Percentiles rank a stretch among this genome's conserved stretches.
phyloP scores from a whole-genome alignment of 306 rosid species.

The Vicia faba region DNA sequence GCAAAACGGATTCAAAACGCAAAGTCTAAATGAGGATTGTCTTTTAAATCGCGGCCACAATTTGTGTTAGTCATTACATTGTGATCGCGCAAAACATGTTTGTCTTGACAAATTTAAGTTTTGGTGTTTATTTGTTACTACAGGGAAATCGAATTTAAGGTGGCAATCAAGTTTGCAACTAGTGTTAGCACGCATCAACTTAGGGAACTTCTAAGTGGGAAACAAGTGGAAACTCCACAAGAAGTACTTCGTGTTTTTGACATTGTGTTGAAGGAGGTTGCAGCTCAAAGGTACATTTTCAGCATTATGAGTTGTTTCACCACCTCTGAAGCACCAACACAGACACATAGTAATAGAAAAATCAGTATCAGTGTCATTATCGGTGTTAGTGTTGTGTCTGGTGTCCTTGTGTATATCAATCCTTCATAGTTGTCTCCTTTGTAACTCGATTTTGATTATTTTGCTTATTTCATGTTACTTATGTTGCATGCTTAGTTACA shows the following conservation, averaged over 20 bases:
- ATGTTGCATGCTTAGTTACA: constrained; percentile 35
- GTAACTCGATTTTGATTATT: not conserved
- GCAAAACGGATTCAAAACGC: not conserved
- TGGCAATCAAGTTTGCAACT: constrained; percentile 43
- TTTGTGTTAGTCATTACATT: not conserved
- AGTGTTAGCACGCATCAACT: constrained; percentile 49
- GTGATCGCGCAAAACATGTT: not conserved
- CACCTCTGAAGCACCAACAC: too few species aligned
- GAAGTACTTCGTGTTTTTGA: constrained; percentile 49
- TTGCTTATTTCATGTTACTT: constrained; percentile 2
- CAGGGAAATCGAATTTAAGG: constrained; percentile 49
- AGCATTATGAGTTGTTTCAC: not conserved
- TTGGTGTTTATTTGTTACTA: constrained; percentile 4
- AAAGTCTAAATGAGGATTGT: not conserved
- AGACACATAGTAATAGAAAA: too few species aligned
- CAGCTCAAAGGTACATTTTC: constrained; percentile 46
- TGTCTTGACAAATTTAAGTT: not conserved
- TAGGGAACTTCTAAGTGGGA: constrained; percentile 51
- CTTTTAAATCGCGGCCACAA: not conserved
- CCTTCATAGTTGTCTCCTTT: not conserved
- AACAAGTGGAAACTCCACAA: constrained; percentile 44
- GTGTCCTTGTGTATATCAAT: too few species aligned
- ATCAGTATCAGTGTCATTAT: too few species aligned
- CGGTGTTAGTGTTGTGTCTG: too few species aligned
- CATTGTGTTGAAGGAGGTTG: constrained; percentile 52